Evolutionary conservation across 179 eudicot species (phyloP).

Genomic region (Actinidia arguta): DNA sequence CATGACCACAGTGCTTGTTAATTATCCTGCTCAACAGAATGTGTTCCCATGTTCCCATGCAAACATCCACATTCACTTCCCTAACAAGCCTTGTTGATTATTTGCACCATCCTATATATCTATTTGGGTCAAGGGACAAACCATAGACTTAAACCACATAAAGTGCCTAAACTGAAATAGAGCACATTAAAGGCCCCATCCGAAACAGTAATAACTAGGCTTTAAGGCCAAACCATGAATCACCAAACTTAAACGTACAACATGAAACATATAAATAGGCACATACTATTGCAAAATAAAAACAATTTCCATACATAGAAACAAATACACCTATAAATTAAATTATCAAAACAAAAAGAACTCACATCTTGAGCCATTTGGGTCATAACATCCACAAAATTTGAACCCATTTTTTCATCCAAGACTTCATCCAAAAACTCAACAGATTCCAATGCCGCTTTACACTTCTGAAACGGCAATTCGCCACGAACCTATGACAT

Average conservation of each 20-base stretch:
- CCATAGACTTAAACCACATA: background rate
- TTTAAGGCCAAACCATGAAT: background rate
- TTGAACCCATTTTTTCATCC: slow-evolving; percentile 70
- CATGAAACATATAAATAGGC: background rate
- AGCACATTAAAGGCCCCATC: slow-evolving; percentile 1
- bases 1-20: background rate
- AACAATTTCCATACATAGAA: background rate
- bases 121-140: background rate
- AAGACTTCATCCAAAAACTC: slow-evolving; percentile 59
- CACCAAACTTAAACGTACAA: background rate
- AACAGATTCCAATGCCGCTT: slow-evolving; percentile 80
- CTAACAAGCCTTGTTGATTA: background rate
- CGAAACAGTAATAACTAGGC: background rate
- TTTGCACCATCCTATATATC: slow-evolving; percentile 3
- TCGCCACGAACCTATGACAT: slow-evolving; percentile 73
- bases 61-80: background rate
- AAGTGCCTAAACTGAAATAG: background rate
- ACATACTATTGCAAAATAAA: background rate
- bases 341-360: background rate
- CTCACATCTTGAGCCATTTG: slow-evolving; percentile 98
- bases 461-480: slow-evolving; percentile 88
- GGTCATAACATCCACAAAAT: slow-evolving; percentile 84
- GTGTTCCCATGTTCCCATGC: background rate
- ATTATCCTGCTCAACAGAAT: background rate
- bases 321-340: background rate